Evolutionary conservation across 768 basidiomycete species (phyloP), one percentile per base, ranked within the genome.

Genomic region (Lactarius psammicola): DNA sequence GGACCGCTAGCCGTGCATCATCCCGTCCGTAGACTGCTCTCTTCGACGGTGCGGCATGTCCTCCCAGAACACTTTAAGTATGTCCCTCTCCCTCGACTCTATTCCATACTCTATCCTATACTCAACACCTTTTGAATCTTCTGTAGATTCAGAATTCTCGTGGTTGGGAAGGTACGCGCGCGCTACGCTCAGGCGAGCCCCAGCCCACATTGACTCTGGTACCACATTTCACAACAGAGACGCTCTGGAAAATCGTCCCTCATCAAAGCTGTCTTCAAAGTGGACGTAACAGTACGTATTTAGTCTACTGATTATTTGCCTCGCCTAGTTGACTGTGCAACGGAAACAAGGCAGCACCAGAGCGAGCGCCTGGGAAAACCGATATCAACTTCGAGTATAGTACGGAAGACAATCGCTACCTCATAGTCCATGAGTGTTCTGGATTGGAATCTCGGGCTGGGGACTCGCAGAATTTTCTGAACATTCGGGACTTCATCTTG

Each of bases 351-450:
- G 23, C 31, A 3, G 13, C 0, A 6, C 7, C 7, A 1, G 13
- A 13, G 33, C 8, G 33, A 11, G 11, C 4, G 8, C 18, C 2
- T 3, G 18, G 28, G 40, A 18, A 20, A 11, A 10, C 44, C 38
- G 38, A 44, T 31, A 54, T 64, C n/a, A 28, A 54, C 2, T 4
- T n/a, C n/a, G 63, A 15, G 15, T 20, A 31, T 42, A 0, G 4
- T 34, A 38, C 38, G 1, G 28, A 28, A 15, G 51, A 59, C 10
- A 60, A 60, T 13, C 4, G 11, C 5, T 30, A 28, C 13, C 40
- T 64, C 13, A 44, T 60, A 8, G 33, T 64, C 9, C 64, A 64
- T n/a, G 58, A 64, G 31, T 60, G 0, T 9, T 33, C 58, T 34
- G 51, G 51, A 18, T 59, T 59, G 17, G 57, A 23, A 40, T 13